Base-by-base conservation (phyloP, 805 yeast species). In the Wickerhamomyces canadensis region DNA sequence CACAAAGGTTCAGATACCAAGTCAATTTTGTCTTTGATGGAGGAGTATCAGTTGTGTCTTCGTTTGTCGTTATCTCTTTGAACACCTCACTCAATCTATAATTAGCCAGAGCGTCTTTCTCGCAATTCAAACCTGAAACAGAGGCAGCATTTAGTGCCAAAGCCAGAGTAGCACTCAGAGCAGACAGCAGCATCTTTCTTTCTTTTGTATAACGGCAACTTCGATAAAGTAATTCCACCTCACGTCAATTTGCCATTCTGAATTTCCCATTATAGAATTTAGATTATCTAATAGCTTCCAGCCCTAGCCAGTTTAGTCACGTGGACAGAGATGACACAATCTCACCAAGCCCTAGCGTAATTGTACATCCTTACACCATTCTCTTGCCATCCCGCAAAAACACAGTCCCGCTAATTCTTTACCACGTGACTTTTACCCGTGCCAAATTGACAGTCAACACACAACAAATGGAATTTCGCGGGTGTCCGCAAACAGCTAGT, bases 1-100 rank as follows among this genome's bases (percentile, higher is more conserved):
- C 78, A 62, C 95, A 86, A 8, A 87, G 65, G 35, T 86, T 82
- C 26, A 89, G 45, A 51, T 70, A 76, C 89, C 96, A 85, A 3
- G 74, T 68, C 24, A 68, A 59, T 34, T 64, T 70, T 2, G 84
- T 75, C 23, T 58, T 61, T 11, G 91, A 74, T 2, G 98, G 98
- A 14, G 98, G 98, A 10, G 96, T 85, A 31, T 70, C 72, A 23
- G 58, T 62, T 14, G 65, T 47, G 5, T 50, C 27, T 6, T 67
- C 52, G n/a, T 65, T 60, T 1, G 60, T 36, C 46, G 75, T 74
- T 5, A 73, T 54, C 4, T 82, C 83, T 34, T 68, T 67, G 34
- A 81, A 62, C 11, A 33, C 26, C 30, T 49, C 55, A 27, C 36
- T 34, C 6, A 54, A 35, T 26, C 32, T 41, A 34, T 49, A 52